phyloP scores from a whole-genome alignment of 768 basidiomycete genomes.

The Cystobasidium ongulense region DNA sequence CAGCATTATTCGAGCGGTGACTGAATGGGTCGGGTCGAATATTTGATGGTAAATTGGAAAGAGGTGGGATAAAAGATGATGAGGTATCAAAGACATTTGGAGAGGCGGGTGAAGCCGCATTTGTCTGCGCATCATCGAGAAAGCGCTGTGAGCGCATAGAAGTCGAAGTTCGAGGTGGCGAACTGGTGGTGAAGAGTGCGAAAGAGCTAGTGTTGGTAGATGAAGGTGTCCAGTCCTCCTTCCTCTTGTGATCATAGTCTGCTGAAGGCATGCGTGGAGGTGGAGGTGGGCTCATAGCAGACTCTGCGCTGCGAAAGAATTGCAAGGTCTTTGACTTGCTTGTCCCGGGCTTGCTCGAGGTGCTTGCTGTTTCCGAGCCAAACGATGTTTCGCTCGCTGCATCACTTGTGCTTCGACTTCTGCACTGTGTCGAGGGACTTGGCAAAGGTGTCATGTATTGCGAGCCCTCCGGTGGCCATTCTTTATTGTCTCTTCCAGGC shows the following conservation, averaged over 20 bases:
- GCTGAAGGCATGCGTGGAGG: slow-evolving; percentile 16
- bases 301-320: slow-evolving; percentile 13
- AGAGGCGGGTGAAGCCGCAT: background rate
- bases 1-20: background rate
- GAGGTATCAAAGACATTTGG: background rate
- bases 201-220: background rate
- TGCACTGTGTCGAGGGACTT: background rate
- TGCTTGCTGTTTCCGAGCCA: background rate
- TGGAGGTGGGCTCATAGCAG: slow-evolving; percentile 28
- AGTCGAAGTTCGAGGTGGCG: background rate
- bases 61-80: background rate
- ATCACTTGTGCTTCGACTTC: slow-evolving; percentile 16
- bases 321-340: slow-evolving; percentile 14
- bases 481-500: background rate
- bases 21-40: background rate
- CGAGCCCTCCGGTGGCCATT: slow-evolving; percentile 8
- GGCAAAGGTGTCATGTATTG: slow-evolving; percentile 27
- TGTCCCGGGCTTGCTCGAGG: background rate
- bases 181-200: background rate
- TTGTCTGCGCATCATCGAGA: background rate
- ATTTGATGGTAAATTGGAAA: slow-evolving; percentile 16
- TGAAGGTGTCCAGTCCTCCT: slow-evolving; percentile 3
- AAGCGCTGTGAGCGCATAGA: background rate
- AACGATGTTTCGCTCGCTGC: slow-evolving; percentile 24
- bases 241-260: slow-evolving; percentile 2